phyloP scores from a whole-genome alignment of 805 yeast genomes.

The Saccharomycopsis sp. region DNA sequence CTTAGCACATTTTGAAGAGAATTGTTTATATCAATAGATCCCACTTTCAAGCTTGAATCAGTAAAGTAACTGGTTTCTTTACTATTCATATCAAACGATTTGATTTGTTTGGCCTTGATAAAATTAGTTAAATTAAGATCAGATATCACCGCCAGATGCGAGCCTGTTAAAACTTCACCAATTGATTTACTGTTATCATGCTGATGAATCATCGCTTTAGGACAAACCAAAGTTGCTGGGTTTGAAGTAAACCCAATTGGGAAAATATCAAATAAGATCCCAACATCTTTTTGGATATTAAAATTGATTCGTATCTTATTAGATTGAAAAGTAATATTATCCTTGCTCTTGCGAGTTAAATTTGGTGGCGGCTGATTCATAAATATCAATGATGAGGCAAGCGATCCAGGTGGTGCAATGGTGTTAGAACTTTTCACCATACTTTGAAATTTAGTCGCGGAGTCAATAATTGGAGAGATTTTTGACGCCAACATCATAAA shows the following conservation, averaged over 20 bases:
- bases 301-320: conserved; percentile 3
- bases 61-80: conserved; percentile 9
- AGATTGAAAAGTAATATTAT: conserved; percentile 12
- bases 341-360: neutral
- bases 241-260: conserved; percentile 11
- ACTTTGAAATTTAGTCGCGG: conserved; percentile 24
- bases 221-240: neutral
- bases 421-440: conserved; percentile 21
- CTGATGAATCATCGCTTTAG: conserved; percentile 1
- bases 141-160: neutral
- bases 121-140: neutral
- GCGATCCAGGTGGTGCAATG: conserved; percentile 6
- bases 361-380: neutral
- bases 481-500: conserved; percentile 11
- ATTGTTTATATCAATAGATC: neutral
- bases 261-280: conserved; percentile 1
- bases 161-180: neutral
- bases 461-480: conserved; percentile 21
- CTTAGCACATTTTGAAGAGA: neutral
- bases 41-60: conserved; percentile 4
- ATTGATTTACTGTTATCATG: neutral
- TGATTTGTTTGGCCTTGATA: conserved; percentile 4
- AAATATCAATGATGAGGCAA: conserved; percentile 12
- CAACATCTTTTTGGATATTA: neutral
- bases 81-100: conserved; percentile 5